These are phyloP conservation scores for Claviceps maximensis DNA, from an alignment of 2,329 filamentous ascomycete genomes.

Conservation along the genomic window DNA sequence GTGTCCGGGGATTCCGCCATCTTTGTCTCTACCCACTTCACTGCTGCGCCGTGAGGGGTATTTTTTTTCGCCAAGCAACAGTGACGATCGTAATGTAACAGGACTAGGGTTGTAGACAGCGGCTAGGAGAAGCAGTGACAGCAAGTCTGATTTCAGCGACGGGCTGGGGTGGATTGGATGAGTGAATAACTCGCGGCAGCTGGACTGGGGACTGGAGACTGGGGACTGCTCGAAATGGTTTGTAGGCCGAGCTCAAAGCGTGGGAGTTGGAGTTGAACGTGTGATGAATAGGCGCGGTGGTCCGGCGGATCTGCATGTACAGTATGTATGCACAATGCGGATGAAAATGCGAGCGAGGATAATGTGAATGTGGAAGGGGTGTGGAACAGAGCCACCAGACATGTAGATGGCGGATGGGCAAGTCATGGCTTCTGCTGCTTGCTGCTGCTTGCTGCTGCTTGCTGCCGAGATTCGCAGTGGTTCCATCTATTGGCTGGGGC, in stretches of 20 bases:
- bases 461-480: neutral
- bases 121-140: neutral
- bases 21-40: neutral
- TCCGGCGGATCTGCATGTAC: neutral
- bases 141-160: neutral
- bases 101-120: neutral
- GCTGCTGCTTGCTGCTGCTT: neutral
- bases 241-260: neutral
- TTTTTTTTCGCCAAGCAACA: neutral
- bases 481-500: neutral
- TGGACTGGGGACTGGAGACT: neutral
- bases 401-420: neutral
- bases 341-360: neutral
- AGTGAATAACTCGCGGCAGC: neutral
- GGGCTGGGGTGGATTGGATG: neutral
- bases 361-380: no score
- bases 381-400: no score
- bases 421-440: neutral
- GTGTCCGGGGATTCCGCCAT: neutral
- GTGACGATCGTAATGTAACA: neutral
- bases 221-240: neutral
- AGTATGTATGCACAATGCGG: neutral
- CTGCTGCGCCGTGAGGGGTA: neutral
- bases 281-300: no score
- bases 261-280: neutral